phyloP scores from a whole-genome alignment of 345 rosid species.

The Hypericum perforatum region DNA sequence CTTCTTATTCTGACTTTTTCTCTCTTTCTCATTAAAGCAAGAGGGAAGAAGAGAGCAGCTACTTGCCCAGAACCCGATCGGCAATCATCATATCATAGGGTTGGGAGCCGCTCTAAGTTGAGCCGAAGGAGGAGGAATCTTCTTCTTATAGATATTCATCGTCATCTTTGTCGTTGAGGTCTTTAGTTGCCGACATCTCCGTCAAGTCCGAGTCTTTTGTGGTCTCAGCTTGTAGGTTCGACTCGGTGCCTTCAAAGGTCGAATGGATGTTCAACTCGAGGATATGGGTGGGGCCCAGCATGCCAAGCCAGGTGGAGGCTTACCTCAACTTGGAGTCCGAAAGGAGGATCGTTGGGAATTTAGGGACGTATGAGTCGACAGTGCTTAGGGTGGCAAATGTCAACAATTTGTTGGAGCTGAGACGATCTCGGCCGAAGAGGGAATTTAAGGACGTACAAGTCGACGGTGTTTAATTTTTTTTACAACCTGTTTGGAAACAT shows the following conservation, averaged over 20 bases:
- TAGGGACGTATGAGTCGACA: conserved; percentile 77
- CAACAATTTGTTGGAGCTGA: conserved; percentile 45
- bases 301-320: conserved; percentile 60
- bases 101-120: conserved; percentile 7
- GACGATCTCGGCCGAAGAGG: conserved; percentile 66
- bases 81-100: not conserved
- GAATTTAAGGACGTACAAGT: no score
- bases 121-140: no score
- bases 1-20: conserved; percentile 6
- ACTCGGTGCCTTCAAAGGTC: conserved; percentile 78
- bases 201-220: conserved; percentile 57
- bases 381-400: conserved; percentile 66
- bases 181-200: conserved; percentile 10
- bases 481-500: no score
- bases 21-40: conserved; percentile 10
- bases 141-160: conserved; percentile 18
- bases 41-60: conserved; percentile 10
- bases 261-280: conserved; percentile 66
- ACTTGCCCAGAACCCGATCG: conserved; percentile 7
- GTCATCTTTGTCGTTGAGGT: conserved; percentile 69
- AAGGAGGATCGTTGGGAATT: conserved; percentile 58
- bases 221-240: conserved; percentile 90
- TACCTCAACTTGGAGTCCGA: conserved; percentile 71
- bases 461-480: no score
- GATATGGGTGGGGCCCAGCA: conserved; percentile 65